Conservation (phyloP, 768 basidiomycete genomes). For the Boletus insuetus region DNA sequence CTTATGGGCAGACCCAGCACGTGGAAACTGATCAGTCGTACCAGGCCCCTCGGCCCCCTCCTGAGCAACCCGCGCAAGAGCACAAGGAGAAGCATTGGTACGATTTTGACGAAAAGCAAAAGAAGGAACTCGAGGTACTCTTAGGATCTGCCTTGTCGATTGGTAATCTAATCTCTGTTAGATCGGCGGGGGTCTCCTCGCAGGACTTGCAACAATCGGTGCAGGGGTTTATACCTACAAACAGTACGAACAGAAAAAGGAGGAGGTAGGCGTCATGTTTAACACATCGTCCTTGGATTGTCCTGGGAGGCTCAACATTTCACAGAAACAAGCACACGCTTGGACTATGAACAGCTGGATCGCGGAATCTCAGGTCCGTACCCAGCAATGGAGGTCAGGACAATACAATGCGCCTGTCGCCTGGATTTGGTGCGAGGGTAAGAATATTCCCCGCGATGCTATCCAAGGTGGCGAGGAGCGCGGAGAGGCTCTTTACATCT, state of each 20-base stretch:
- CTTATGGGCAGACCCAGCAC: slow-evolving; percentile 25
- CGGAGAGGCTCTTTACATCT: slow-evolving; percentile 52
- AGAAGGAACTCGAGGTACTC: slow-evolving; percentile 55
- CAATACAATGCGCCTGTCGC: slow-evolving; percentile 48
- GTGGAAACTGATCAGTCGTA: slow-evolving; percentile 24
- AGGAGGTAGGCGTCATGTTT: slow-evolving; percentile 44
- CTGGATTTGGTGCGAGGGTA: slow-evolving; percentile 63
- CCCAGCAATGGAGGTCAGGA: slow-evolving; percentile 43
- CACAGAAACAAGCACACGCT: slow-evolving; percentile 46
- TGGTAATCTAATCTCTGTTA: slow-evolving; percentile 26
- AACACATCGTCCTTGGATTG: background rate
- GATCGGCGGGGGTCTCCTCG: slow-evolving; percentile 64
- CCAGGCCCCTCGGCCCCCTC: slow-evolving; percentile 17
- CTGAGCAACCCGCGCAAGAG: slow-evolving; percentile 34
- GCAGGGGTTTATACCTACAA: slow-evolving; percentile 54
- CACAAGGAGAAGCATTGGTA: slow-evolving; percentile 56
- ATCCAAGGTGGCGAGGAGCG: slow-evolving; percentile 56
- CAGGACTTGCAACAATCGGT: slow-evolving; percentile 50
- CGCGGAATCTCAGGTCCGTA: slow-evolving; percentile 53
- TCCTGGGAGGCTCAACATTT: background rate
- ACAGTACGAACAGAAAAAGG: slow-evolving; percentile 51
- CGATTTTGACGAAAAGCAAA: slow-evolving; percentile 50
- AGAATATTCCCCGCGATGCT: slow-evolving; percentile 55
- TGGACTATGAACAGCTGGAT: slow-evolving; percentile 58
- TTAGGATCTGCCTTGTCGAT: background rate